phyloP scores from a whole-genome alignment of 192 early-diverging fungal genomes.

The Rhizophagus prolifer region DNA sequence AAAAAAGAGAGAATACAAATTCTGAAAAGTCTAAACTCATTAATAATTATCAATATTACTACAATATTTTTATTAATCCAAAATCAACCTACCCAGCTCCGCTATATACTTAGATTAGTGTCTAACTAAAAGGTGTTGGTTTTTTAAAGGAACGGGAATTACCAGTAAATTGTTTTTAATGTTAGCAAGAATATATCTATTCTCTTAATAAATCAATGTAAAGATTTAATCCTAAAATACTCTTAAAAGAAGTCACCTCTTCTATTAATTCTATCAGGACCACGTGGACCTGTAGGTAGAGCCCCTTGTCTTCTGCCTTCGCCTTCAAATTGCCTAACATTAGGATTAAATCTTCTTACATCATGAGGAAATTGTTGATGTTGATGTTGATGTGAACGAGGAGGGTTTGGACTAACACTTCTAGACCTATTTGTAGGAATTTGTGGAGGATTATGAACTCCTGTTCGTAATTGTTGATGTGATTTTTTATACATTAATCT shows the following conservation, averaged over 20 bases:
- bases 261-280: background rate
- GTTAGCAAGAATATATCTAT: too few relatives aligned
- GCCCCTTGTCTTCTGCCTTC: background rate
- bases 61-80: background rate
- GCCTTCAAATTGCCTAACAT: background rate
- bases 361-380: background rate
- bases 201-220: too few relatives aligned
- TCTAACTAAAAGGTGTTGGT: too few relatives aligned
- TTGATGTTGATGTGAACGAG: background rate
- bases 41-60: background rate
- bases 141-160: too few relatives aligned
- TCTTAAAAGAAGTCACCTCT: constrained; percentile 6
- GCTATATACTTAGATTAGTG: background rate
- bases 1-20: constrained; percentile 10
- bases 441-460: background rate
- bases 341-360: background rate
- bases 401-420: constrained; percentile 12
- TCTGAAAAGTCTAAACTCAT: too few relatives aligned
- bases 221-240: background rate
- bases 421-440: constrained; percentile 8
- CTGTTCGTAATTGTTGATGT: background rate
- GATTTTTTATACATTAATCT: background rate
- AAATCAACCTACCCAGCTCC: background rate
- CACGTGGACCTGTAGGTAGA: background rate
- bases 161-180: too few relatives aligned